A percentile compares a stretch with the other conserved stretches of the same genome.
Conservation (phyloP, 108 stramenopile genomes). For the Cyclotella baltica region DNA sequence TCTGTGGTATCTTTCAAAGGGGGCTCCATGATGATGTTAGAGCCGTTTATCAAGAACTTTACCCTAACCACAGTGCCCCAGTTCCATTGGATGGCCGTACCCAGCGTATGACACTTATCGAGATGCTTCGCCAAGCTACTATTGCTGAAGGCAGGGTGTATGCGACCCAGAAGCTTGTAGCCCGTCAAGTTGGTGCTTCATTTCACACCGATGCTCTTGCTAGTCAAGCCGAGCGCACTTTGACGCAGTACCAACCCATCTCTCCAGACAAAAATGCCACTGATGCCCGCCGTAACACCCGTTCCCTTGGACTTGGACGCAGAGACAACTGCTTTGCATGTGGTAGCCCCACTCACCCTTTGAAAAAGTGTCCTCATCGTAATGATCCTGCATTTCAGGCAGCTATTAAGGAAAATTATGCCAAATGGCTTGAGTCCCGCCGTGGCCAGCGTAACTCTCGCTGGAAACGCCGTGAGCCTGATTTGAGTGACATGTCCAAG, state of each 20-base stretch:
- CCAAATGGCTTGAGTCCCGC: neutral
- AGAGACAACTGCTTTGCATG: neutral
- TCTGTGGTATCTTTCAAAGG: neutral
- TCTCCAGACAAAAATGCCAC: neutral
- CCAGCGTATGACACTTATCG: neutral
- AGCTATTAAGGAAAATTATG: neutral
- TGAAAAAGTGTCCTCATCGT: no score
- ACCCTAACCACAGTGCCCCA: neutral
- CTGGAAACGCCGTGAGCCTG: neutral
- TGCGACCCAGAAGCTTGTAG: neutral
- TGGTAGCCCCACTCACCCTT: neutral
- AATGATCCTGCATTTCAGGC: neutral
- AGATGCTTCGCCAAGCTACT: neutral
- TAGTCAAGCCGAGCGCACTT: conserved; percentile 7
- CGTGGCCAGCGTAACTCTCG: neutral
- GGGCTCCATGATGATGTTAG: neutral
- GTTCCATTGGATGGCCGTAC: neutral
- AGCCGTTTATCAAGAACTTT: neutral
- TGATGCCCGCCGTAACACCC: neutral
- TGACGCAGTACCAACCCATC: no score
- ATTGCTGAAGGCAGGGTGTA: neutral
- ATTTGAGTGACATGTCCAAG: neutral
- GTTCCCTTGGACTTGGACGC: neutral
- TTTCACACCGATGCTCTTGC: neutral
- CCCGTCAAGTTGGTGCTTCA: neutral